These are phyloP conservation scores for Suillus variegatus DNA, from an alignment of 768 basidiomycete genomes.

Conservation along the genomic window DNA sequence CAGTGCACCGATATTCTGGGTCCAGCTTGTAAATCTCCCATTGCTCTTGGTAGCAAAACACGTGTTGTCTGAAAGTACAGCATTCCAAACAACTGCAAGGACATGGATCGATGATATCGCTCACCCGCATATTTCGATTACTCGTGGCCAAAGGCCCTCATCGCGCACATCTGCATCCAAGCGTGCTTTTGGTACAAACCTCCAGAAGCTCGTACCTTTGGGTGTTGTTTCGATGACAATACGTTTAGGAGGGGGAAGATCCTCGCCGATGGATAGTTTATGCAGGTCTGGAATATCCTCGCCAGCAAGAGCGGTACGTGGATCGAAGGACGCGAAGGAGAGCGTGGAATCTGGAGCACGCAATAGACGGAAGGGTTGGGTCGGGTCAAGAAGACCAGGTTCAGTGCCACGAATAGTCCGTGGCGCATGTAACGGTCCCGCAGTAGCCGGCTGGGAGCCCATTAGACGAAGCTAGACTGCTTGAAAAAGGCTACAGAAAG, in stretches of 20 bases:
- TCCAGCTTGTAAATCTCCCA: conserved; percentile 89
- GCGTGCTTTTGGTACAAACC: conserved; percentile 75
- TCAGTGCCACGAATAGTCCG: conserved; percentile 40
- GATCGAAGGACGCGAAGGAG: conserved; percentile 77
- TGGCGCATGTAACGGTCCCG: conserved; percentile 2
- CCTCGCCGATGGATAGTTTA: conserved; percentile 46
- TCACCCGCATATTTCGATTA: conserved; percentile 71
- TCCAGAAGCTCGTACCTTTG: conserved; percentile 62
- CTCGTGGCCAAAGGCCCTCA: conserved; percentile 73
- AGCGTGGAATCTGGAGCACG: conserved; percentile 58
- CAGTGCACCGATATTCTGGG: conserved; percentile 66
- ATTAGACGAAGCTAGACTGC: neutral
- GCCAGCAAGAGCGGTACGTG: conserved; percentile 54
- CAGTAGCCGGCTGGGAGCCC: neutral
- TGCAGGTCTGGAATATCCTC: conserved; percentile 37
- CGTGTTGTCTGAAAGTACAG: conserved; percentile 40
- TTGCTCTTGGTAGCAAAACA: conserved; percentile 68
- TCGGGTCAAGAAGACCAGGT: conserved; percentile 68
- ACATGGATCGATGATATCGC: conserved; percentile 19
- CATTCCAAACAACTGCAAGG: conserved; percentile 8
- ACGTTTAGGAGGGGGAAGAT: conserved; percentile 60
- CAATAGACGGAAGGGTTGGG: conserved; percentile 63
- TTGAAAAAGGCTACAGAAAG: neutral
- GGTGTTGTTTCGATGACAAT: conserved; percentile 70
- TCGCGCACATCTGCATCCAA: conserved; percentile 56